Evolutionary conservation across 2,329 filamentous ascomycete species (phyloP), one percentile per base, ranked within the genome.

Genomic region (Chaetomium sp.): DNA sequence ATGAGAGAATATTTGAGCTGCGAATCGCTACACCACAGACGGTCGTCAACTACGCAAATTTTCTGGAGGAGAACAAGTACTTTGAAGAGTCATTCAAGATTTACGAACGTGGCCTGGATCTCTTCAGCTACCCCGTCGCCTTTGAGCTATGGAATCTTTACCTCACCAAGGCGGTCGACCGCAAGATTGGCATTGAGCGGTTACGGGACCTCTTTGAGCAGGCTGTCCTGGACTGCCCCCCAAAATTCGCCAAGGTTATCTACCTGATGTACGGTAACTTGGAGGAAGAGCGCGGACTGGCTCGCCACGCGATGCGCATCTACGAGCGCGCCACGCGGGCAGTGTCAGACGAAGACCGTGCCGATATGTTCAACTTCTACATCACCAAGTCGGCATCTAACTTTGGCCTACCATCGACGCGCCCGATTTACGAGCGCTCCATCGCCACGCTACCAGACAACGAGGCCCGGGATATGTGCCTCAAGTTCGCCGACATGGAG

Each of bases 121-220:
- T 99, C n/a, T 99, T 99, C 79, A 95, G 86, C 70, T 99, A 97
- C 67, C 94, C 94, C 0, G 92, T 97, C 14, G 94, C 94, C 12
- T 99, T 99, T 70, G 94, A 99, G 75, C 79, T 99, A 27, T 99
- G 94, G 95, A 99, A 99, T 65, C 74, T 99, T 7, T 99, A 99
- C 71, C 82, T 99, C 54, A 96, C 91, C 53, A 99, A 99, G 73
- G 94, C 94, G 0, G 91, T 97, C 27, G 91, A 96, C 69, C 88
- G 94, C 55, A 94, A 95, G 71, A 95, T 97, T 68, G 87, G 89
- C 55, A 96, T 99, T 65, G 94, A 99, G 70, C 82, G 94, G 50
- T 77, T 99, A 32, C 85, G 94, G 56, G 95, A 99, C 70, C 80
- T 99, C 6, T 99, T 99, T 67, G 94, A 99, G 70, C 94, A 99